Evolutionary conservation across 2,329 filamentous ascomycete genomes (phyloP).

Genomic region (Arthrobotrys iridis): DNA sequence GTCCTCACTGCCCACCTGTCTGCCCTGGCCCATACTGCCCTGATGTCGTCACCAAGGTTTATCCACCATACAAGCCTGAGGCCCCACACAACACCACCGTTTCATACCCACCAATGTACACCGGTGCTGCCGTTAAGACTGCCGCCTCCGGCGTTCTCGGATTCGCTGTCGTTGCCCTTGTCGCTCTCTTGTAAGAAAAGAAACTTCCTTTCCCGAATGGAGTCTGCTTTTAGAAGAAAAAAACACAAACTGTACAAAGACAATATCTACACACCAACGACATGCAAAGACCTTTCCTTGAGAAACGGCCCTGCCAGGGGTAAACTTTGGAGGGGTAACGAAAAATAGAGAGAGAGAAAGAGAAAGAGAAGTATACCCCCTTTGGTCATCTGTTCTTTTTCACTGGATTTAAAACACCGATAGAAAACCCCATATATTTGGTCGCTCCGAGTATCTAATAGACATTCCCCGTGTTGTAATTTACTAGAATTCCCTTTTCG

Average conservation of each 20-base stretch:
- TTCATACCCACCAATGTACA: slow-evolving; percentile 42
- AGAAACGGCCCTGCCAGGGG: background rate
- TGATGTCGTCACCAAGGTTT: slow-evolving; percentile 24
- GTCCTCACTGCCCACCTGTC: slow-evolving; percentile 14
- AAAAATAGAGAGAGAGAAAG: too few species aligned
- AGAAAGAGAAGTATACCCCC: too few species aligned
- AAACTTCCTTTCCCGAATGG: background rate
- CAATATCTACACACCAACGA: background rate
- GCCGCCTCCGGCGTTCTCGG: slow-evolving; percentile 36
- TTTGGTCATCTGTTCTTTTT: too few species aligned
- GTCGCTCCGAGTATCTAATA: too few species aligned
- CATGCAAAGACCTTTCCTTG: background rate
- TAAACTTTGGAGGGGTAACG: too few species aligned
- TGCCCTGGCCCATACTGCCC: slow-evolving; percentile 28
- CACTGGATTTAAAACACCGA: too few species aligned
- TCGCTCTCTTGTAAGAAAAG: slow-evolving; percentile 30
- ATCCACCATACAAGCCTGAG: slow-evolving; percentile 19
- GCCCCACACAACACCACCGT: slow-evolving; percentile 46
- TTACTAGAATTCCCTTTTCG: too few species aligned
- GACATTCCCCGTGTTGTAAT: too few species aligned
- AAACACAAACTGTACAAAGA: background rate
- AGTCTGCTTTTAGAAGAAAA: background rate
- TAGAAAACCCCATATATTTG: too few species aligned
- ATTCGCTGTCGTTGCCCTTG: slow-evolving; percentile 31
- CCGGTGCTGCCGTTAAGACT: slow-evolving; percentile 45